Base-by-base conservation (phyloP, 768 basidiomycete genomes). In the Coprinopsis cinerea region DNA sequence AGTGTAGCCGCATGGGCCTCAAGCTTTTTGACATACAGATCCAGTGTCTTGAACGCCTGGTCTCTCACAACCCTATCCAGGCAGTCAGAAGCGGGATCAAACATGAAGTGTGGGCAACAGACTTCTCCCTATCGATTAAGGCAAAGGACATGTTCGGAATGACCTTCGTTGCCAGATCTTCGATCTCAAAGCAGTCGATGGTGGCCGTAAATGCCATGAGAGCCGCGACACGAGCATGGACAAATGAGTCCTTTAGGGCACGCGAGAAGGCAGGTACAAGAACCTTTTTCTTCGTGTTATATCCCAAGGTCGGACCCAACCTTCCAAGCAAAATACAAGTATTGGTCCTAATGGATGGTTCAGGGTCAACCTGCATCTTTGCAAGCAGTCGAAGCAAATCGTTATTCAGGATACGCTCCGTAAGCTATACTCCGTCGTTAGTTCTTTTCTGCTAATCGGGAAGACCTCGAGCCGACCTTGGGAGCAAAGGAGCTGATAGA, bases 121-220 rank as follows among this genome's bases (percentile, higher is more conserved):
- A 96, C 94, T 94, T 98, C 64, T 99, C 95, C 62, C 85, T 86
- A 62, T 98, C 95, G 15, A 97, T 75, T 61, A 92, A 67, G 0
- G 88, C 76, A 43, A 81, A 82, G 1, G 86, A 74, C 65, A 97
- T 80, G 55, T 79, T 85, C 0, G 95, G 93, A 17, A 99, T 81
- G 0, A 98, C 94, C 61, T 87, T 93, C 2, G 76, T 78, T 0
- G 94, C 94, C 20, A 97, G 62, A 48, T 98, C 96, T 47, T 96
- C 89, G 13, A 78, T 64, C 45, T 89, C 92, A 55, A 88, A 98
- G 53, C 86, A 87, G 30, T 96, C 93, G 20, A 85, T 79, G 0
- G 91, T 92, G 3, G 94, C 93, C 84, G 92, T 96, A 55, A 97
- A 83, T 18, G 92, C 89, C 91, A 93, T 93, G 28, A 98, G 64